These are phyloP conservation scores for Colletotrichum falcatum DNA, from an alignment of 2,329 filamentous ascomycete species.

Conservation along the genomic window DNA sequence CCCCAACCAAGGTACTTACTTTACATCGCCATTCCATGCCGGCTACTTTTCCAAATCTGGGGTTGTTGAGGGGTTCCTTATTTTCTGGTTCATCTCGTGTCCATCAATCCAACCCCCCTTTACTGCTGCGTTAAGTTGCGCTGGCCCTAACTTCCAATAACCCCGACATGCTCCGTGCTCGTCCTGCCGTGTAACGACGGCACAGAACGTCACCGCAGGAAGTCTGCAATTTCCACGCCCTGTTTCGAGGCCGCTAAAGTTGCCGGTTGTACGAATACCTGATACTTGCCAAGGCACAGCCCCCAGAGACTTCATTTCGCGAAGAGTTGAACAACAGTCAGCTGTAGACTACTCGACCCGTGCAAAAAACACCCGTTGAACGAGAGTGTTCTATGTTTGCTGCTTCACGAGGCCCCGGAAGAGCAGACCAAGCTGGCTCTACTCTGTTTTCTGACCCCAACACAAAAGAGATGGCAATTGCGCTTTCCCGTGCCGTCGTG, in stretches of 20 bases:
- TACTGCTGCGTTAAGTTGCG: constrained; percentile 18
- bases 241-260: background rate
- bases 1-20: no score
- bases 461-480: background rate
- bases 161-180: constrained; percentile 35
- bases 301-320: background rate
- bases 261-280: background rate
- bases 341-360: no score
- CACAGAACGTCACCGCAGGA: constrained; percentile 35
- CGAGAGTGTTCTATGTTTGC: background rate
- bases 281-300: background rate
- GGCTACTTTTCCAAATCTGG: constrained; percentile 23
- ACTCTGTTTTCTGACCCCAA: background rate
- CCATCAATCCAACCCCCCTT: background rate
- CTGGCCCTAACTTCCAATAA: constrained; percentile 26
- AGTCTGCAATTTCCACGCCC: background rate
- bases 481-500: background rate
- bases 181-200: constrained; percentile 37
- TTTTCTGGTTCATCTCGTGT: constrained; percentile 35
- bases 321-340: background rate
- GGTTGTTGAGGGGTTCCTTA: constrained; percentile 8
- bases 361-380: background rate
- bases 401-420: no score
- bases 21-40: background rate
- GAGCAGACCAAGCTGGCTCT: background rate